Conservation (phyloP, 805 yeast genomes). For the Candida bentonensis region DNA sequence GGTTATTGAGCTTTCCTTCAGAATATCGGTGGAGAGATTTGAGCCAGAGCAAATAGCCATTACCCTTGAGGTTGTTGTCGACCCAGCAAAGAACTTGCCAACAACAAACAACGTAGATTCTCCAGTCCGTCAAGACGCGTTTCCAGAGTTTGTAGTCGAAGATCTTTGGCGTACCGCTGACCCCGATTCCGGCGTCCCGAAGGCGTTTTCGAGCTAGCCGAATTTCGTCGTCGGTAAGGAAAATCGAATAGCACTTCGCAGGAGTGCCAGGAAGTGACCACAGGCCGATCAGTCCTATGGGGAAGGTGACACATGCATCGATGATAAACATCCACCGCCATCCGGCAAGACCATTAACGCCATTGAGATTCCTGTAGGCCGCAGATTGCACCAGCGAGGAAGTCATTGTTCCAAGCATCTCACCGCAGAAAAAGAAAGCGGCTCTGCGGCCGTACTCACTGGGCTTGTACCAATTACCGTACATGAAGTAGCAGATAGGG, state of each 20-base stretch:
- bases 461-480: slow-evolving; percentile 28
- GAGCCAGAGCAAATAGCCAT: slow-evolving; percentile 52
- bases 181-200: slow-evolving; percentile 22
- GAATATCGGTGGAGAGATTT: slow-evolving; percentile 31
- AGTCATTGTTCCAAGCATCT: slow-evolving; percentile 33
- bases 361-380: slow-evolving; percentile 25
- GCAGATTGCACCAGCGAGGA: slow-evolving; percentile 38
- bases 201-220: slow-evolving; percentile 34
- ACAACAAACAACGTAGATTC: slow-evolving; percentile 33
- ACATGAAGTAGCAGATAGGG: slow-evolving; percentile 26
- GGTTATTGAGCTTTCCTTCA: slow-evolving; percentile 30
- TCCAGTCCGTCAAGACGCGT: neutral
- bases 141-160: slow-evolving; percentile 9
- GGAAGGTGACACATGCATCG: slow-evolving; percentile 29
- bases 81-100: slow-evolving; percentile 47
- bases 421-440: slow-evolving; percentile 26
- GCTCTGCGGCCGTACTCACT: slow-evolving; percentile 23
- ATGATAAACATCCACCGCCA: slow-evolving; percentile 31
- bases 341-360: slow-evolving; percentile 23
- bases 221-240: slow-evolving; percentile 26
- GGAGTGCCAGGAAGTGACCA: slow-evolving; percentile 23
- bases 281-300: slow-evolving; percentile 21
- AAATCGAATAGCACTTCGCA: slow-evolving; percentile 7
- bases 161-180: slow-evolving; percentile 15
- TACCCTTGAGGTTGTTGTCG: slow-evolving; percentile 33